Percentiles rank a stretch among this genome's conserved stretches.
Evolutionary conservation across 2,329 filamentous ascomycete species (phyloP).

Genomic region (Elsinoe fawcettii): DNA sequence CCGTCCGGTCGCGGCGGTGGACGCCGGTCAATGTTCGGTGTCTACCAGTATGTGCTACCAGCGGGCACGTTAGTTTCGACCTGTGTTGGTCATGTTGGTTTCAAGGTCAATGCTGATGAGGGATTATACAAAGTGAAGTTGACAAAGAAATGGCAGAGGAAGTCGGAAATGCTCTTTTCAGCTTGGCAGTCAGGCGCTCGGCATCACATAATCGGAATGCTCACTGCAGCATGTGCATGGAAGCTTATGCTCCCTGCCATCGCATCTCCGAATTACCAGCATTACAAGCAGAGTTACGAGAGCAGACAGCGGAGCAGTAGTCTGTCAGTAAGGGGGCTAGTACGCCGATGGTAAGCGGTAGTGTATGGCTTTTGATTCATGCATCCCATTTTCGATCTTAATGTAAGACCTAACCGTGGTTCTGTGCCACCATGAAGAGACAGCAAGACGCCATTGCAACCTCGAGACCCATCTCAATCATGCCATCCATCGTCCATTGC

Average conservation of each 20-base stretch:
- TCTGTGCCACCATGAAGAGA: constrained; percentile 2
- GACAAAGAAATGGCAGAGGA: background rate
- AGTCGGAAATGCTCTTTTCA: background rate
- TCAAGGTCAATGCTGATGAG: background rate
- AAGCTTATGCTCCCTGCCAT: no score
- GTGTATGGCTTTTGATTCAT: constrained; percentile 10
- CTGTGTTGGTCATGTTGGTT: background rate
- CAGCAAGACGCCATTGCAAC: constrained; percentile 8
- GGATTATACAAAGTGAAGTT: background rate
- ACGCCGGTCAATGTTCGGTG: background rate
- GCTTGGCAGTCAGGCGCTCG: background rate
- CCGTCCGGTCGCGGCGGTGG: background rate
- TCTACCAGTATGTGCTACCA: background rate
- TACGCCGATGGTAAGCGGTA: background rate
- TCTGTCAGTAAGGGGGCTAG: no score
- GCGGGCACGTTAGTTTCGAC: background rate
- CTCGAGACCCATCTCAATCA: constrained; percentile 9
- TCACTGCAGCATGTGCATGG: background rate
- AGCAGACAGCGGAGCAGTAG: no score
- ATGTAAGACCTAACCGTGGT: constrained; percentile 10
- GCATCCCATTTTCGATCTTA: constrained; percentile 11
- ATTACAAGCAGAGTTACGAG: no score
- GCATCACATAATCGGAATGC: background rate
- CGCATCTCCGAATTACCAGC: background rate
- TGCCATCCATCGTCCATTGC: background rate